These are phyloP conservation scores for Nemophila menziesii DNA, from an alignment of 257 asterid species.

Conservation along the genomic window DNA sequence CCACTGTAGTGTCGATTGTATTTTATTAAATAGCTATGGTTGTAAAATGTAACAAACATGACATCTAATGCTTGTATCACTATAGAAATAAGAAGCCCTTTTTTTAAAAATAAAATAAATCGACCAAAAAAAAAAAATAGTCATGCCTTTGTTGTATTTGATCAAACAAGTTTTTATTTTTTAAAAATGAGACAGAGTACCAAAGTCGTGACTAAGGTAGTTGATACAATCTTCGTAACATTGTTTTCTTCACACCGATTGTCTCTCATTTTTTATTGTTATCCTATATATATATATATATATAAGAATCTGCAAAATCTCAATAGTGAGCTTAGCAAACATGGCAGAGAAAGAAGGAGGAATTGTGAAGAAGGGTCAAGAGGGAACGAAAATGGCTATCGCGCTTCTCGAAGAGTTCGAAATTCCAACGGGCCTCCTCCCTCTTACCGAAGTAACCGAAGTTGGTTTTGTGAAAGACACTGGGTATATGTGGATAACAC, in stretches of 20 bases:
- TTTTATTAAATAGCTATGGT: background rate
- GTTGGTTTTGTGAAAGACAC: constrained; percentile 53
- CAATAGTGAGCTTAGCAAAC: background rate
- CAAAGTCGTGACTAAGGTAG: constrained; percentile 14
- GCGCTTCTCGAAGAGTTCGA: constrained; percentile 57
- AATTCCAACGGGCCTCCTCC: constrained; percentile 65
- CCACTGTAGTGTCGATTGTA: too few species aligned
- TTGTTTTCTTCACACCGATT: constrained; percentile 25
- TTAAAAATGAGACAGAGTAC: background rate
- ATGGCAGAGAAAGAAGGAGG: constrained; percentile 79
- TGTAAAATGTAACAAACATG: too few species aligned
- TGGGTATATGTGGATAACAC: constrained; percentile 67
- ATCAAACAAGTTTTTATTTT: background rate
- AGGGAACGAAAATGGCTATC: constrained; percentile 36
- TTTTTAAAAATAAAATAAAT: too few species aligned
- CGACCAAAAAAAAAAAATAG: background rate
- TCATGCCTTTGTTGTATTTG: background rate
- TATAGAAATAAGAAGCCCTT: too few species aligned
- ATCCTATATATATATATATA: constrained; percentile 25
- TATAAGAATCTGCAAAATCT: constrained; percentile 1
- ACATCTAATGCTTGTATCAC: too few species aligned
- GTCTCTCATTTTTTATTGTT: constrained; percentile 12
- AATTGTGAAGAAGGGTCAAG: constrained; percentile 36
- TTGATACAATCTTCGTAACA: constrained; percentile 23
- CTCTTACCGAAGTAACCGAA: constrained; percentile 49